Conservation (phyloP, 164 flowering plant genomes). For the Macadamia integrifolia region DNA sequence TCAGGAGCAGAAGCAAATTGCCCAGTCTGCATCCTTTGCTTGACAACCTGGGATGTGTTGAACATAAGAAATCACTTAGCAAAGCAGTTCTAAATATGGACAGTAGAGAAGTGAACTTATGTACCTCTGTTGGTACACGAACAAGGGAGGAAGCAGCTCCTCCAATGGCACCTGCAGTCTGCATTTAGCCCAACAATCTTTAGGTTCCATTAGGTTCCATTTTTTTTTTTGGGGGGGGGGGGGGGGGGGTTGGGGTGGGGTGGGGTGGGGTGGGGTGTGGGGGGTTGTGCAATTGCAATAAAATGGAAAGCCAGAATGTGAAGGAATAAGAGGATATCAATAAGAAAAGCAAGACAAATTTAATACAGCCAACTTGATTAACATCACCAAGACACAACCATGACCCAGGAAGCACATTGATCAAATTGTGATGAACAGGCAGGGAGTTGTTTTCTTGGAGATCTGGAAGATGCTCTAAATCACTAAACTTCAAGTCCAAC, state of each 20-base stretch:
- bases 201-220: neutral
- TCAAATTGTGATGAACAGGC: too few species aligned
- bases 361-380: neutral
- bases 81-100: neutral
- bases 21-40: conserved; percentile 90
- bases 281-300: too few species aligned
- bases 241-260: too few species aligned
- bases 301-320: neutral
- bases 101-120: conserved; percentile 4
- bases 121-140: conserved; percentile 96
- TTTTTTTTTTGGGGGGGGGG: too few species aligned
- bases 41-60: conserved; percentile 56
- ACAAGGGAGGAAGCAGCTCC: conserved; percentile 90
- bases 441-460: too few species aligned
- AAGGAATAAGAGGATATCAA: neutral
- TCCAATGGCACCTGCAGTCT: conserved; percentile 92
- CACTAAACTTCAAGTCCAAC: neutral
- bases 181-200: conserved; percentile 14
- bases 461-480: neutral
- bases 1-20: conserved; percentile 77
- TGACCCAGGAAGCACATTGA: too few species aligned
- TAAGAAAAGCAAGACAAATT: neutral
- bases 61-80: conserved; percentile 1
- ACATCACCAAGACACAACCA: too few species aligned
- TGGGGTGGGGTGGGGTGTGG: too few species aligned